These are phyloP conservation scores for Leccinellum rugosiceps DNA, from an alignment of 768 basidiomycete genomes.

Conservation along the genomic window DNA sequence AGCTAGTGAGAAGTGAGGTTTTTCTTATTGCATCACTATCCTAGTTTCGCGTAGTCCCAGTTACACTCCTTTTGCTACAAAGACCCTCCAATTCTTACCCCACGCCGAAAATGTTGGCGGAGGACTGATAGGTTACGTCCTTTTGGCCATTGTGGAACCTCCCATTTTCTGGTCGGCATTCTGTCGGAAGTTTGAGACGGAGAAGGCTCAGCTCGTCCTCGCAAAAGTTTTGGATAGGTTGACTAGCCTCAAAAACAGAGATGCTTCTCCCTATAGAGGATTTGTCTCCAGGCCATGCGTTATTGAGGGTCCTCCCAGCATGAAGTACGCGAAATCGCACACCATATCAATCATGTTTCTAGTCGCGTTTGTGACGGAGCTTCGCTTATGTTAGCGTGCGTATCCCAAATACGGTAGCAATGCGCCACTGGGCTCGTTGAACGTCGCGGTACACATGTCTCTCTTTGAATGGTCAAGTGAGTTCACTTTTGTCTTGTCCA, in stretches of 20 bases:
- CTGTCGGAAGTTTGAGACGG: constrained; percentile 30
- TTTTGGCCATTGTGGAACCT: constrained; percentile 46
- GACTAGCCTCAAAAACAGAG: constrained; percentile 34
- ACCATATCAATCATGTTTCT: constrained; percentile 45
- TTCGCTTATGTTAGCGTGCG: no score
- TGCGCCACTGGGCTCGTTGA: no score
- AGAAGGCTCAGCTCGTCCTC: constrained; percentile 39
- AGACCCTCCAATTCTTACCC: constrained; percentile 41
- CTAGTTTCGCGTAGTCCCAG: no score
- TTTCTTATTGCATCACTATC: no score
- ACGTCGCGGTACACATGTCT: background rate
- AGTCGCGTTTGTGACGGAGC: no score
- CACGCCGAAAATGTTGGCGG: constrained; percentile 42
- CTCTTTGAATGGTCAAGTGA: background rate
- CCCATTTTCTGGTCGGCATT: constrained; percentile 49
- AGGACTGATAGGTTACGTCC: constrained; percentile 37
- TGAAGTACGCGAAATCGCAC: constrained; percentile 32
- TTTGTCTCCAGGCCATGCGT: constrained; percentile 35
- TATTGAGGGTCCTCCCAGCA: constrained; percentile 25
- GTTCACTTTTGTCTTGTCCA: background rate
- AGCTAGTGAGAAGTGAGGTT: no score
- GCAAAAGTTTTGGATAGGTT: constrained; percentile 51
- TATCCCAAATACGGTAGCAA: no score
- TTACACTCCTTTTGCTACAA: no score
- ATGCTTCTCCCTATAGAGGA: constrained; percentile 36